A percentile compares a stretch with the other conserved stretches of the same genome.
Conservation (phyloP, 768 basidiomycete genomes). For the Russula griseocarnosa region DNA sequence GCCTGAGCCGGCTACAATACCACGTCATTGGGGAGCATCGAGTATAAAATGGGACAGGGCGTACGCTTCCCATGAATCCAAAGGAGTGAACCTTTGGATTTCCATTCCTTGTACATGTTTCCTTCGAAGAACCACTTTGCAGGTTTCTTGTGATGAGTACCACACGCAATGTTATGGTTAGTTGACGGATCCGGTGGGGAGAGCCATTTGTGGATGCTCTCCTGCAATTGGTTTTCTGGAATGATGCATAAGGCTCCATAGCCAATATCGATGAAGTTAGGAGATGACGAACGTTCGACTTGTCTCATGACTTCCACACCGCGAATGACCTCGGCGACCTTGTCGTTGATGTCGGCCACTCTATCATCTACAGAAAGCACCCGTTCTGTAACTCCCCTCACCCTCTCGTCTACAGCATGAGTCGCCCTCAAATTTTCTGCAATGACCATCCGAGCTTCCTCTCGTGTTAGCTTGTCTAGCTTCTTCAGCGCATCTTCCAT, state of each 20-base stretch:
- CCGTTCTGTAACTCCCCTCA: background rate
- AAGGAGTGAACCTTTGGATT: background rate
- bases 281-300: background rate
- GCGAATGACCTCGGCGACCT: background rate
- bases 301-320: background rate
- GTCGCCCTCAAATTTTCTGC: background rate
- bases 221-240: background rate
- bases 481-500: background rate
- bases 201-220: background rate
- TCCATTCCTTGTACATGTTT: background rate
- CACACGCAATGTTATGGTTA: background rate
- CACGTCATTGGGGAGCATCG: background rate
- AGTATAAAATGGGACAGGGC: background rate
- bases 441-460: background rate
- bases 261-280: background rate
- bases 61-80: conserved; percentile 2
- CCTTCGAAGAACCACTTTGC: background rate
- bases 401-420: background rate
- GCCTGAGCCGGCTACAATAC: background rate
- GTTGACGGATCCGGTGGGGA: conserved; percentile 1
- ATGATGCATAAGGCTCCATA: background rate
- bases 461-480: background rate
- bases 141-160: background rate
- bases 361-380: background rate
- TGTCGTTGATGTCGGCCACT: background rate